Evolutionary conservation across 2,329 filamentous ascomycete genomes (phyloP).

Genomic region (Penicillium sp.): DNA sequence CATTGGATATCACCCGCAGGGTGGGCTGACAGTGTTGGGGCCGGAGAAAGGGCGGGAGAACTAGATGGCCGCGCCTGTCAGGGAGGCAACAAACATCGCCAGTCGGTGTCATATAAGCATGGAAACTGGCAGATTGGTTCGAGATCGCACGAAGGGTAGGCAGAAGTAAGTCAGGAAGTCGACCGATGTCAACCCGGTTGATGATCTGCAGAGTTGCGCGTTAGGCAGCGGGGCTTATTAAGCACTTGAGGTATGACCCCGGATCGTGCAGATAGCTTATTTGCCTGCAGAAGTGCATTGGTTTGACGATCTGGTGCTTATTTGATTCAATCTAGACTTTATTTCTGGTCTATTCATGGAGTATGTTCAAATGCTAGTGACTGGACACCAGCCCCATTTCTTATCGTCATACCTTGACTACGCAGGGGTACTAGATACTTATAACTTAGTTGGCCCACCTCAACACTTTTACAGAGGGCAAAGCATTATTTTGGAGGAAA

Average conservation of each 20-base stretch:
- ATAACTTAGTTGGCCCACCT: no score
- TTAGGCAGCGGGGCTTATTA: constrained; percentile 13
- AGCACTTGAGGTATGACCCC: constrained; percentile 6
- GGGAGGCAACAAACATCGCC: constrained; percentile 26
- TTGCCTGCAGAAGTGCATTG: not conserved
- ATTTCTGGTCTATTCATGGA: no score
- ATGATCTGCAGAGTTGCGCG: constrained; percentile 20
- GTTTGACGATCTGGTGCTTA: no score
- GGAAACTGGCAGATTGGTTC: constrained; percentile 2
- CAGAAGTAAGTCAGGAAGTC: not conserved
- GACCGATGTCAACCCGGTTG: constrained; percentile 1
- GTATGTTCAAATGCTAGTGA: no score
- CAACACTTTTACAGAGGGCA: no score
- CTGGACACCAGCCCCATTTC: no score
- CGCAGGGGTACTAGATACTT: no score
- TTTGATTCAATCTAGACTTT: no score
- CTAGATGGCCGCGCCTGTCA: constrained; percentile 27
- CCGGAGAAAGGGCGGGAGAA: constrained; percentile 18
- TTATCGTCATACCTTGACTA: no score
- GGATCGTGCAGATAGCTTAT: constrained; percentile 2
- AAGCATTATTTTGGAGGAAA: no score
- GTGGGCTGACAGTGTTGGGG: constrained; percentile 31
- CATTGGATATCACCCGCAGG: constrained; percentile 18
- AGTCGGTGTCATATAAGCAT: constrained; percentile 25
- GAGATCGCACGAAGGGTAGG: not conserved